Conservation (phyloP, 768 basidiomycete species). For the Boletellus sp. region DNA sequence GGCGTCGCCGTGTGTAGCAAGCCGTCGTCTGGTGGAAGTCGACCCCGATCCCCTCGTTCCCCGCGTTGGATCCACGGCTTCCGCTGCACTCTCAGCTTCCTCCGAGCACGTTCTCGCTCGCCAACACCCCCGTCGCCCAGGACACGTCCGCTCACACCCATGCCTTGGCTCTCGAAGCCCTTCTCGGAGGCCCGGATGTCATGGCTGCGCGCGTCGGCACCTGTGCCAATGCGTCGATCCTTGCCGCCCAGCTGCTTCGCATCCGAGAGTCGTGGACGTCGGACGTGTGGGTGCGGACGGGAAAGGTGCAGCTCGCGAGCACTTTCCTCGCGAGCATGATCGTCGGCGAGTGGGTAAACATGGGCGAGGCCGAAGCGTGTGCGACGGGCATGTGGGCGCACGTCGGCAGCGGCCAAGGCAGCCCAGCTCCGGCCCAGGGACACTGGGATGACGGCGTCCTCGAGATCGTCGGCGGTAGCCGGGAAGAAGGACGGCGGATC, state of each 20-base stretch:
- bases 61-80: conserved; percentile 67
- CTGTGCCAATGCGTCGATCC: conserved; percentile 63
- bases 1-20: conserved; percentile 36
- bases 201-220: conserved; percentile 77
- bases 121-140: conserved; percentile 71
- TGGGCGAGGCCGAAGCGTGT: conserved; percentile 75
- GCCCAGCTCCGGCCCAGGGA: conserved; percentile 36
- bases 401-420: conserved; percentile 21
- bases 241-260: conserved; percentile 72
- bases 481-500: conserved; percentile 69
- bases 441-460: conserved; percentile 79
- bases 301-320: conserved; percentile 72
- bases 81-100: conserved; percentile 68
- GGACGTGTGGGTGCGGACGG: conserved; percentile 77
- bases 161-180: conserved; percentile 68
- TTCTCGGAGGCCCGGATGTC: conserved; percentile 72
- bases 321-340: conserved; percentile 70
- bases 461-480: conserved; percentile 72
- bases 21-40: conserved; percentile 89
- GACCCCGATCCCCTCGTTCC: conserved; percentile 66
- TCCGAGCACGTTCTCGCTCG: conserved; percentile 62
- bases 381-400: conserved; percentile 79
- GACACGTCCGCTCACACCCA: conserved; percentile 81
- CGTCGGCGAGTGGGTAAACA: conserved; percentile 65
- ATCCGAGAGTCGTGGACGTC: conserved; percentile 75